Evolutionary conservation across 768 basidiomycete species (phyloP), one percentile per base, ranked within the genome.

Genomic region (Boletus fagicola): DNA sequence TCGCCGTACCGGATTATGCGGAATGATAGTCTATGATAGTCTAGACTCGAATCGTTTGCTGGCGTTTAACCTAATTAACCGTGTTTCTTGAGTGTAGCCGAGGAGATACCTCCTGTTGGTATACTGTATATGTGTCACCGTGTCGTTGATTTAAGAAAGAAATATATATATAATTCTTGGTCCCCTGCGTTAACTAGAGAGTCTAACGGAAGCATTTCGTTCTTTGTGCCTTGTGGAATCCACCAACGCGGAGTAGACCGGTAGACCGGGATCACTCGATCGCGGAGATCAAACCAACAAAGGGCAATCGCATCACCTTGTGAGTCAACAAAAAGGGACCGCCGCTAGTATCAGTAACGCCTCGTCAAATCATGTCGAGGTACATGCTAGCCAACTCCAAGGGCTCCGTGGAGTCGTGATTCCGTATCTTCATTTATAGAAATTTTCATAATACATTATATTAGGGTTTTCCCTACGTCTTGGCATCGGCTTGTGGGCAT

Each of bases 251-350:
- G 56, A 55, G 45, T 46, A 28, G 38, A 11, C 43, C 43, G 43
- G 45, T 46, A 28, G 38, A 11, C 43, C 43, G 43, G 43, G 49
- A 56, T 40, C 38, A 44, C 40, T 47, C 16, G 46, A 44, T 70
- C 69, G 68, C 70, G 70, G 70, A 72, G 70, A 70, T 72, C 68
- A 59, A 72, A 64, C 58, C 38, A 42, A 8, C 33, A 44, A 45
- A 22, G 40, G 58, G 57, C 11, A 61, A 55, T 51, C 12, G 46
- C 30, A 59, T 53, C 58, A 43, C 57, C 49, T 51, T 39, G 4
- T 24, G 42, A 36, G 47, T 43, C 47, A 38, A 52, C 48, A 54
- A 38, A 55, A 54, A 47, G 10, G 16, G 31, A 55, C 49, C 16
- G n/a, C 36, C 22, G 22, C 15, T 2, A 16, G 15, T 36, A 57